Evolutionary conservation across 768 basidiomycete genomes (phyloP).

Genomic region (Suillus ampliporus): DNA sequence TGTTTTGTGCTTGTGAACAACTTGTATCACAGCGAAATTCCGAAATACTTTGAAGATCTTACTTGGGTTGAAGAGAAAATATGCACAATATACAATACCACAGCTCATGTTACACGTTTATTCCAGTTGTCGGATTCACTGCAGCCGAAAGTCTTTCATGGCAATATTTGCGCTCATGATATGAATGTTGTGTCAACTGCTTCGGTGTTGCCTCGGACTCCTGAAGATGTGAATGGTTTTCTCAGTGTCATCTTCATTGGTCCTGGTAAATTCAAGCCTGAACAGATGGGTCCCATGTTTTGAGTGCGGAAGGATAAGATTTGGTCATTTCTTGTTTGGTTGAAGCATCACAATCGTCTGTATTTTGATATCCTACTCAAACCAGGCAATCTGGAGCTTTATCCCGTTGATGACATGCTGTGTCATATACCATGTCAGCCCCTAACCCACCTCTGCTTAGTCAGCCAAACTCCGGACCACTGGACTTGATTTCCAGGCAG

Average conservation of each 20-base stretch:
- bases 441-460: too few relatives aligned
- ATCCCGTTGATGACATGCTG: slow-evolving; percentile 14
- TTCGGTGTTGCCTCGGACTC: slow-evolving; percentile 29
- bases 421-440: too few relatives aligned
- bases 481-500: too few relatives aligned
- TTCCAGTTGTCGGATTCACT: slow-evolving; percentile 28
- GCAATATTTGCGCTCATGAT: slow-evolving; percentile 42
- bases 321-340: slow-evolving; percentile 11
- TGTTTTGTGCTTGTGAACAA: too few relatives aligned
- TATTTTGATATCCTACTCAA: slow-evolving; percentile 4
- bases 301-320: neutral
- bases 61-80: slow-evolving; percentile 39
- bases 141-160: slow-evolving; percentile 32
- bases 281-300: neutral
- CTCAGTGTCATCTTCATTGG: slow-evolving; percentile 38
- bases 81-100: slow-evolving; percentile 31
- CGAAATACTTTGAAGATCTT: too few relatives aligned
- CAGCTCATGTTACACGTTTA: slow-evolving; percentile 33
- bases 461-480: too few relatives aligned
- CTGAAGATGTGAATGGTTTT: slow-evolving; percentile 31
- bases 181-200: slow-evolving; percentile 38
- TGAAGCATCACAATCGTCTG: slow-evolving; percentile 7
- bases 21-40: too few relatives aligned
- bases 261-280: slow-evolving; percentile 19
- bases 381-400: slow-evolving; percentile 12